These are phyloP conservation scores for Trypanosoma avium DNA, from an alignment of 208 protist genomes.

Conservation along the genomic window DNA sequence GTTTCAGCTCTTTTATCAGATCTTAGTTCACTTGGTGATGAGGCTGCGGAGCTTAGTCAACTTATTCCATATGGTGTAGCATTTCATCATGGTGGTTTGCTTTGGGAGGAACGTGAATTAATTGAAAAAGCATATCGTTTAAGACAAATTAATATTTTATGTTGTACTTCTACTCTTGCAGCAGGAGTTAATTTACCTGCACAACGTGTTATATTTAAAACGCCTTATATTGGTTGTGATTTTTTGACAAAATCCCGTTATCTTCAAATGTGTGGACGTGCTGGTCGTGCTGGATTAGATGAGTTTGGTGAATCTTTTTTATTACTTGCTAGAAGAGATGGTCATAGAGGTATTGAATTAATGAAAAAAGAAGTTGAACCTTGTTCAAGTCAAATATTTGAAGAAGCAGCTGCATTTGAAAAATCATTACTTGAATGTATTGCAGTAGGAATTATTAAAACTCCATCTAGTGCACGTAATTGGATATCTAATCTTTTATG, in stretches of 20 bases:
- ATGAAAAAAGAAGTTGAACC: constrained; percentile 49
- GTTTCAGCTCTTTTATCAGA: constrained; percentile 44
- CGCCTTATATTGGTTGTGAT: constrained; percentile 64
- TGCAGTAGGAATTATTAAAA: constrained; percentile 60
- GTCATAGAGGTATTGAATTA: constrained; percentile 38
- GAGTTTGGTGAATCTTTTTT: constrained; percentile 84
- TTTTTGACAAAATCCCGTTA: constrained; percentile 77
- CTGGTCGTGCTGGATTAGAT: constrained; percentile 79
- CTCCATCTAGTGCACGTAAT: constrained; percentile 27
- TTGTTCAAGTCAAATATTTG: constrained; percentile 52
- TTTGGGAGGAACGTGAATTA: constrained; percentile 75
- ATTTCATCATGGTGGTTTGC: constrained; percentile 89
- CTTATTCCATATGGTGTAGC: constrained; percentile 77
- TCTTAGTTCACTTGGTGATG: constrained; percentile 35
- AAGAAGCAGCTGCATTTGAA: constrained; percentile 38
- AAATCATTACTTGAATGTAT: constrained; percentile 83
- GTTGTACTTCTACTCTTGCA: constrained; percentile 92
- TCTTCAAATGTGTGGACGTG: constrained; percentile 84
- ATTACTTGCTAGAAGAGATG: constrained; percentile 50
- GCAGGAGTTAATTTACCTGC: constrained; percentile 94
- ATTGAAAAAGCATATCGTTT: constrained; percentile 82
- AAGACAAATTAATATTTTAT: constrained; percentile 73
- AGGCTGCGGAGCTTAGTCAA: constrained; percentile 43
- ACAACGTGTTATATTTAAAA: constrained; percentile 85
- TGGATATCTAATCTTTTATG: constrained; percentile 60